Base-by-base conservation (phyloP, 164 flowering plant species). In the Chimonanthus praecox region DNA sequence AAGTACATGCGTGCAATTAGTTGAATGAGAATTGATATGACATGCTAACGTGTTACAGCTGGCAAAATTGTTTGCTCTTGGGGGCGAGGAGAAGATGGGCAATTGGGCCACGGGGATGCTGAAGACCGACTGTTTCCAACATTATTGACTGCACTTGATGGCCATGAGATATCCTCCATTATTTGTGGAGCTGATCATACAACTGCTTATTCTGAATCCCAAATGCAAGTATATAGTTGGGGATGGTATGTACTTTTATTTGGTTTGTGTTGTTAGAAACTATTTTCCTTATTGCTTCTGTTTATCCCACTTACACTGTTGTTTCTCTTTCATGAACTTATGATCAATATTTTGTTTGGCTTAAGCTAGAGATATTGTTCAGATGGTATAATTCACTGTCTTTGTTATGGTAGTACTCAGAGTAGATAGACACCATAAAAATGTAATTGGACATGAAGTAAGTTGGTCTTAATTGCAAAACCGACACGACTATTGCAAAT, bases 1-100 rank as follows among this genome's bases (percentile, higher is more conserved):
- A 3, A 62, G 8, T 62, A 16, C 68, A 44, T 10, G 48, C 46
- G 16, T 16, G 4, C 45, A 44, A 46, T 45, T 3, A 4, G 7
- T 46, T 21, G 5, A 58, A 58, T 61, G 6, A 71, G 16, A 49
- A 60, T 16, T 11, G 58, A 51, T 65, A 64, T 47, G 63, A 45
- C 11, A 3, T 69, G 20, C 72, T 76, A 48, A 48, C 60, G 0
- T 72, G 62, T 67, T 74, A 48, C 91, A 95, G 98, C 94, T 84
- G 97, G 92, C 54, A 88, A 87, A 81, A 72, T 85, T 79, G 87
- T 89, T 72, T 92, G 93, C 81, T 91, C 98, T 16, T 95, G 98
- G 99, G 99, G 99, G 71, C 81, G 97, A 75, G 99, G 99, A 77
- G 99, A 95, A 83, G 98, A 95, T 81, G 99, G 99, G 3, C 99